Evolutionary conservation across 2,329 filamentous ascomycete genomes (phyloP).

Genomic region (Cladosporium austrohemisphaericum): DNA sequence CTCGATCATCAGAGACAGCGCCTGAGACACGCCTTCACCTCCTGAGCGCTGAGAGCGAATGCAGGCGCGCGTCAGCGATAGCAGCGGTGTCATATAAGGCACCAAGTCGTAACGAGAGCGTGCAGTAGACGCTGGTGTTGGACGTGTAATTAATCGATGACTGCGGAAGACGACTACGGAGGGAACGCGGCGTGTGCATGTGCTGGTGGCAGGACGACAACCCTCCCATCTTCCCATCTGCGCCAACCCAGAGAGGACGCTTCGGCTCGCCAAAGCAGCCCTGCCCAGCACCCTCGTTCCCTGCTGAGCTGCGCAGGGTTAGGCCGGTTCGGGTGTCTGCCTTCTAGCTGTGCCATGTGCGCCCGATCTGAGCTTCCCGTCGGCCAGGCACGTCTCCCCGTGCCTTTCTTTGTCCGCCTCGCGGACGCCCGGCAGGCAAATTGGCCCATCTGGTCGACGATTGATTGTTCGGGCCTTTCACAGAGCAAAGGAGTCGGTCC

Average conservation of each 20-base stretch:
- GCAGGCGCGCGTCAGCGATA: slow-evolving; percentile 14
- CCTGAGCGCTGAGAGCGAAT: slow-evolving; percentile 11
- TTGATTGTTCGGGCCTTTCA: no score
- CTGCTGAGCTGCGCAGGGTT: slow-evolving; percentile 2
- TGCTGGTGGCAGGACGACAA: no score
- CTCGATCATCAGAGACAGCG: slow-evolving; percentile 14
- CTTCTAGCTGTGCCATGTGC: not conserved
- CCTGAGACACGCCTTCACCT: slow-evolving; percentile 13
- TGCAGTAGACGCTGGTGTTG: slow-evolving; percentile 4
- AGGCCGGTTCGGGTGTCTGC: slow-evolving; percentile 4
- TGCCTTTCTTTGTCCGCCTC: slow-evolving; percentile 9
- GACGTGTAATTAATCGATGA: no score
- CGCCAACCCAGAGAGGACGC: slow-evolving; percentile 1
- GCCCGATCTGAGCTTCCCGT: slow-evolving; percentile 3
- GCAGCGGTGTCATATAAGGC: not conserved
- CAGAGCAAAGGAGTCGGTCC: no score
- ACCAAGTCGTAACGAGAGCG: slow-evolving; percentile 4
- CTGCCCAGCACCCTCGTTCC: slow-evolving; percentile 3
- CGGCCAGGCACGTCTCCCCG: slow-evolving; percentile 7
- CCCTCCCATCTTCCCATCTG: no score
- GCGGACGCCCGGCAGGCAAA: no score
- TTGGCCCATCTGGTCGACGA: no score
- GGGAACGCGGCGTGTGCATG: slow-evolving; percentile 2
- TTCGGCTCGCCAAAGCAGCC: slow-evolving; percentile 10
- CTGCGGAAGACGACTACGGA: no score